A percentile compares a stretch with the other conserved stretches of the same genome.
Evolutionary conservation across 2,329 filamentous ascomycete genomes (phyloP).

Genomic region (Xylariaceae sp.): DNA sequence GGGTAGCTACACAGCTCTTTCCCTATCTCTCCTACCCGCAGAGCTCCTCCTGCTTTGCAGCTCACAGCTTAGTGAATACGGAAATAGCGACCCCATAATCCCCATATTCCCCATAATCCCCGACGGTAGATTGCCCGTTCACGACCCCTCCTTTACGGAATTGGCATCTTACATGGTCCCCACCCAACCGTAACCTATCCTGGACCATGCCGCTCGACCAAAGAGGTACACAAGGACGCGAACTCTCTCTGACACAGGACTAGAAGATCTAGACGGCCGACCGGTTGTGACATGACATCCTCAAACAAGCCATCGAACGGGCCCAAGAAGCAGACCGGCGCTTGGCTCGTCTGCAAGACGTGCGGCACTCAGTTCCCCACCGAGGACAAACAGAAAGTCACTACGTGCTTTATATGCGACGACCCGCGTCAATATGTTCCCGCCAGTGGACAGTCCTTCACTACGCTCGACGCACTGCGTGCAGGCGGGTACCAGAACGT

Average conservation of each 20-base stretch:
- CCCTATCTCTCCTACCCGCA: neutral
- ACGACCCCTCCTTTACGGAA: too few species aligned
- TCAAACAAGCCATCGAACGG: constrained; percentile 19
- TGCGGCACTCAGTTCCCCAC: constrained; percentile 67
- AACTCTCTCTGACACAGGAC: too few species aligned
- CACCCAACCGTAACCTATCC: too few species aligned
- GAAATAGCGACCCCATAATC: too few species aligned
- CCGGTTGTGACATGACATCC: constrained; percentile 4
- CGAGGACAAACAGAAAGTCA: constrained; percentile 42
- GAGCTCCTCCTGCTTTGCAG: neutral
- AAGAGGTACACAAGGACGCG: too few species aligned
- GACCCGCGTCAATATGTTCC: constrained; percentile 68
- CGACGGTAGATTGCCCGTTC: too few species aligned
- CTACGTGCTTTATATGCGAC: constrained; percentile 65
- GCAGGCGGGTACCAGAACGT: constrained; percentile 46
- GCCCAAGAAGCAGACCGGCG: constrained; percentile 20
- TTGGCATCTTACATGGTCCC: too few species aligned
- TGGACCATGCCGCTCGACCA: too few species aligned
- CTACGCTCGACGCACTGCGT: constrained; percentile 47
- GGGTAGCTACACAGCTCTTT: neutral
- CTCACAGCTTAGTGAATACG: too few species aligned
- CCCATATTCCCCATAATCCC: too few species aligned
- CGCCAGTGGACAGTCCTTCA: constrained; percentile 59
- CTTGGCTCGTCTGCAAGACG: constrained; percentile 55
- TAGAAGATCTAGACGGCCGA: neutral